Conservation (phyloP, 768 basidiomycete species). For the Harrya chromipes region DNA sequence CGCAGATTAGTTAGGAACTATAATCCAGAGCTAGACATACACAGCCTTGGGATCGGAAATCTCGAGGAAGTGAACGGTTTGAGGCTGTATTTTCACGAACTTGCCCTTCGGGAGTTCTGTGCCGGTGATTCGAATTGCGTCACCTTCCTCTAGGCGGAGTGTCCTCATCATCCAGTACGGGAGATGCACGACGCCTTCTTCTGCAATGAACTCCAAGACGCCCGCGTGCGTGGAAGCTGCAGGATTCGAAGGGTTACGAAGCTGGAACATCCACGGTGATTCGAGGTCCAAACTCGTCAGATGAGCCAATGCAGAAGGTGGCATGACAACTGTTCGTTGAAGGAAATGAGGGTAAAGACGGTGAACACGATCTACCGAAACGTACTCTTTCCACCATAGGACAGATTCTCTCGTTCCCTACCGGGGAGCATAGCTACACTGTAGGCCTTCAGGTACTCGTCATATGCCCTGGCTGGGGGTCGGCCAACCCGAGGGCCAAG, state of each 20-base stretch:
- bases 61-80: conserved; percentile 92
- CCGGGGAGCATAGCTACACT: conserved; percentile 93
- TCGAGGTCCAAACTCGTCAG: conserved; percentile 86
- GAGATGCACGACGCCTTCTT: conserved; percentile 92
- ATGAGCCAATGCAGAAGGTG: conserved; percentile 88
- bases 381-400: conserved; percentile 96
- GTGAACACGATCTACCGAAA: conserved; percentile 32
- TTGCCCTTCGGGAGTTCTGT: conserved; percentile 88
- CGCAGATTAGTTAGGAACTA: background rate
- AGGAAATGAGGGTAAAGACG: conserved; percentile 7
- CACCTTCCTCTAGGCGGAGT: conserved; percentile 88
- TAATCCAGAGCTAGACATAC: conserved; percentile 46
- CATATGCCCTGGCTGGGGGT: conserved; percentile 69
- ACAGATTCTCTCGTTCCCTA: conserved; percentile 82
- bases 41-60: conserved; percentile 98
- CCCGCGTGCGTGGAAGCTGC: conserved; percentile 91
- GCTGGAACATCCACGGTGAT: conserved; percentile 93
- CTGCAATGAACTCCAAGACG: conserved; percentile 98
- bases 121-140: conserved; percentile 90
- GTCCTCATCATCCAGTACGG: conserved; percentile 99
- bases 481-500: conserved; percentile 46
- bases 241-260: conserved; percentile 84
- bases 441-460: conserved; percentile 93
- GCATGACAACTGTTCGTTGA: conserved; percentile 80
- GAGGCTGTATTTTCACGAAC: conserved; percentile 95